Conservation (phyloP, 306 rosid species). For the Lagenaria siceraria region DNA sequence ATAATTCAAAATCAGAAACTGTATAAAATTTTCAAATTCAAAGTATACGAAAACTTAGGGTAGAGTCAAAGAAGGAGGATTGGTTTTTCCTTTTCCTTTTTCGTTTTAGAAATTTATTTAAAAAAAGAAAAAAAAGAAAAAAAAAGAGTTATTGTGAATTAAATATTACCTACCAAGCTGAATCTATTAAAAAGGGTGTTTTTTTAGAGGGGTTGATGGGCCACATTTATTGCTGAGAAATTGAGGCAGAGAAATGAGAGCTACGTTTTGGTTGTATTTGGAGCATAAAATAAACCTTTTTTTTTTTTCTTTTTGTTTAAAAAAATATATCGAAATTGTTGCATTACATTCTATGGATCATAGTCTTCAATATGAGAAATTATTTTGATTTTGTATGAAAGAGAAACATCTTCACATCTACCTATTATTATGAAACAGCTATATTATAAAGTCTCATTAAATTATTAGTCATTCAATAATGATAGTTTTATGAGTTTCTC, state of each 20-base stretch:
- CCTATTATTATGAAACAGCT: too few relatives aligned
- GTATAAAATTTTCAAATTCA: background rate
- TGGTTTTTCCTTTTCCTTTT: background rate
- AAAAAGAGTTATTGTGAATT: background rate
- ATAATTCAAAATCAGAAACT: background rate
- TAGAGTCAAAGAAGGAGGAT: background rate
- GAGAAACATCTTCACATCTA: too few relatives aligned
- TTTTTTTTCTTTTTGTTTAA: background rate
- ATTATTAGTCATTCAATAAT: too few relatives aligned
- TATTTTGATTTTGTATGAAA: too few relatives aligned
- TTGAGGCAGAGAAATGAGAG: background rate
- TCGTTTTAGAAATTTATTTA: background rate
- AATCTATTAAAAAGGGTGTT: slow-evolving; percentile 16
- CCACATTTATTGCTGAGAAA: slow-evolving; percentile 29
- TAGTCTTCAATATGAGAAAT: background rate
- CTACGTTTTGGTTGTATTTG: background rate
- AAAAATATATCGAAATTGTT: background rate
- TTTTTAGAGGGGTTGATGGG: background rate
- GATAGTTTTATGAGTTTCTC: too few relatives aligned
- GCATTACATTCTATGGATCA: background rate
- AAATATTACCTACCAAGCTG: slow-evolving; percentile 31
- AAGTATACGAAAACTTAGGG: background rate
- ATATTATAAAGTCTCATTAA: too few relatives aligned
- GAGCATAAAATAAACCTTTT: background rate
- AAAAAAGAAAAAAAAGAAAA: background rate